Evolutionary conservation across 768 basidiomycete genomes (phyloP).

Genomic region (Filobasidium floriforme): DNA sequence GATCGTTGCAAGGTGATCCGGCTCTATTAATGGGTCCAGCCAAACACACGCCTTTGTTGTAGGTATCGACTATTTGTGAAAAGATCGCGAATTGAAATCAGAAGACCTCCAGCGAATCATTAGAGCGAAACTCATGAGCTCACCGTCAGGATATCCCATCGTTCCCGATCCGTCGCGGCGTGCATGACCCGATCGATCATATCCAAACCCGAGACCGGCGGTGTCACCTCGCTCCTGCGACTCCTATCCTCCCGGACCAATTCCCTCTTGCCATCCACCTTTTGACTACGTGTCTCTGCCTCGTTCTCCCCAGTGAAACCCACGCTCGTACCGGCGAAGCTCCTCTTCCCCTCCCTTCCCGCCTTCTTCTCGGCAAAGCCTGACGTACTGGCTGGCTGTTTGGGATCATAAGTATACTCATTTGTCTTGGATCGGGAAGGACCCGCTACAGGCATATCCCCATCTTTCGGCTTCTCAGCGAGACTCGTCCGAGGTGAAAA

Average conservation of each 20-base stretch:
- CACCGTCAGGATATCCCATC: conserved; percentile 15
- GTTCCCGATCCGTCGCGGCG: neutral
- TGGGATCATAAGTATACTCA: no score
- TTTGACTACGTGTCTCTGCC: neutral
- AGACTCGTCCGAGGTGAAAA: conserved; percentile 10
- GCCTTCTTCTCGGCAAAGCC: conserved; percentile 5
- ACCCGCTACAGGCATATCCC: neutral
- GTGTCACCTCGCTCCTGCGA: conserved; percentile 8
- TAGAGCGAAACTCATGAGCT: neutral
- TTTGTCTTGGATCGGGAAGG: neutral
- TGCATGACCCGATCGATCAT: conserved; percentile 13
- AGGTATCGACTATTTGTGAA: conserved; percentile 3
- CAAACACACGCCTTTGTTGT: neutral
- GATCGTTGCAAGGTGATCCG: conserved; percentile 18
- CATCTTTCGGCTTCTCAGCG: neutral
- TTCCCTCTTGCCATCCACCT: neutral
- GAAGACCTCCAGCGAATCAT: neutral
- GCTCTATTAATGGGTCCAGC: conserved; percentile 17
- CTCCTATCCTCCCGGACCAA: neutral
- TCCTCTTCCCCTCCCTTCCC: neutral
- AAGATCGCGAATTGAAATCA: no score
- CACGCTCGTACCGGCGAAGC: neutral
- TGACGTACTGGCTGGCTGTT: neutral
- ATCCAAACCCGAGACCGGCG: conserved; percentile 13
- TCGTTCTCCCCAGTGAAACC: neutral